Base-by-base conservation (phyloP, 306 rosid genomes). In the Acacia confusa region DNA sequence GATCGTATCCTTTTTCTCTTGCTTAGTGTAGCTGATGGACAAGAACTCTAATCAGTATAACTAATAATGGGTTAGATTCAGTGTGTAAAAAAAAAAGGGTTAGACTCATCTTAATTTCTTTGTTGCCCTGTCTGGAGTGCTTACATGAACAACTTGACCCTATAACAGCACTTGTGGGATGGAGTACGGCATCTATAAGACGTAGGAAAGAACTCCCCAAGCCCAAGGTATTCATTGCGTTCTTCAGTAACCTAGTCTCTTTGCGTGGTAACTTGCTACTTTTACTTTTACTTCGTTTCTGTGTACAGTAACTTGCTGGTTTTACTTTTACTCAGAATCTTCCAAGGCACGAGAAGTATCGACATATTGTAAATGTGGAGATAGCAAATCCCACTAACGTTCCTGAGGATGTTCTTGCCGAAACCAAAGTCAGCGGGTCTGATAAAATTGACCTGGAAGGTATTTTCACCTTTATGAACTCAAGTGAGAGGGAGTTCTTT, bases 101-200 rank as follows among this genome's bases (percentile, higher is more conserved):
- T 65, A 30, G n/a, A 72, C 19, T 47, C 52, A 40, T 72, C 68
- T n/a, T 61, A 53, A 67, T 75, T 48, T 53, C 7, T 34, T 16
- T 44, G 22, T 45, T 45, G 9, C 3, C 11, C 32, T 40, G 12
- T 40, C n/a, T 67, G 5, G 45, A 20, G 47, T 79, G 64, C 77
- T 81, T 78, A 50, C 75, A 60, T 60, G 81, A 63, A 84, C 38
- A 64, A 84, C 94, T 90, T 91, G 77, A 93, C 97, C 40, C 75
- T 68, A 73, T 34, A 68, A 78, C 85, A 95, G 99, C 86, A 32
- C 88, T 95, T 68, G 99, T 93, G 76, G 99, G 99, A 78, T 95
- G 99, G 97, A 86, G 99, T 82, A 93, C 99, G 14, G 91, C 99
- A 27, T 95, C 99, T 68, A 81, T 95, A 67, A 88, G 99, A 79